These are phyloP conservation scores for Cladochytrium replicatum DNA, from an alignment of 192 early-diverging fungal species.

Conservation along the genomic window DNA sequence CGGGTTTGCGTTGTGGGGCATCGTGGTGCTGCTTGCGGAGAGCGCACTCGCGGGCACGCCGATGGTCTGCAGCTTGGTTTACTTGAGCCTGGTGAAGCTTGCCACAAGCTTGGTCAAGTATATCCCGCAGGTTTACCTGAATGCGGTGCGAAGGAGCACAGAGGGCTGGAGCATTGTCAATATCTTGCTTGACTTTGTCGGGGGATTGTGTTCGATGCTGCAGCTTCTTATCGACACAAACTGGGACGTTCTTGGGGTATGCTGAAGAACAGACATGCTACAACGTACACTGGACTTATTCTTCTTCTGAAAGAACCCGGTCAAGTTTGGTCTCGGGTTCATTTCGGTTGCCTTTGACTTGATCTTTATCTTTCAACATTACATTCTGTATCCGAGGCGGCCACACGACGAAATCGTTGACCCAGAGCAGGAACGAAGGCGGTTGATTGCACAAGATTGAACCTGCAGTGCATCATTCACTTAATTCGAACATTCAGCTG, in stretches of 20 bases:
- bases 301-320: slow-evolving; percentile 37
- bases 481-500: no score
- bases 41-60: slow-evolving; percentile 8
- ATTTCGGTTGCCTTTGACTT: slow-evolving; percentile 62
- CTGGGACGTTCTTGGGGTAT: no score
- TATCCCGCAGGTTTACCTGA: slow-evolving; percentile 51
- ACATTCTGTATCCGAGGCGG: no score
- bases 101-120: slow-evolving; percentile 65
- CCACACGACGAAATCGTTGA: no score
- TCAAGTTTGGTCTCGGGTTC: slow-evolving; percentile 64
- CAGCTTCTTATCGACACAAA: slow-evolving; percentile 70
- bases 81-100: slow-evolving; percentile 69
- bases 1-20: slow-evolving; percentile 18
- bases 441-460: no score
- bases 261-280: no score
- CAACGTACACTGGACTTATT: no score
- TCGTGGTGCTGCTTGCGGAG: slow-evolving; percentile 13
- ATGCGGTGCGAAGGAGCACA: slow-evolving; percentile 64
- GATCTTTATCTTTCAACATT: neutral
- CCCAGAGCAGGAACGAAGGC: no score
- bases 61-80: slow-evolving; percentile 61
- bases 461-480: no score
- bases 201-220: slow-evolving; percentile 62
- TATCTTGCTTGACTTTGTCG: slow-evolving; percentile 78
- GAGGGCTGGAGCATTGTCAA: slow-evolving; percentile 86